phyloP scores from a whole-genome alignment of 139 green algal genomes.

The Diplosphaera chodatii region DNA sequence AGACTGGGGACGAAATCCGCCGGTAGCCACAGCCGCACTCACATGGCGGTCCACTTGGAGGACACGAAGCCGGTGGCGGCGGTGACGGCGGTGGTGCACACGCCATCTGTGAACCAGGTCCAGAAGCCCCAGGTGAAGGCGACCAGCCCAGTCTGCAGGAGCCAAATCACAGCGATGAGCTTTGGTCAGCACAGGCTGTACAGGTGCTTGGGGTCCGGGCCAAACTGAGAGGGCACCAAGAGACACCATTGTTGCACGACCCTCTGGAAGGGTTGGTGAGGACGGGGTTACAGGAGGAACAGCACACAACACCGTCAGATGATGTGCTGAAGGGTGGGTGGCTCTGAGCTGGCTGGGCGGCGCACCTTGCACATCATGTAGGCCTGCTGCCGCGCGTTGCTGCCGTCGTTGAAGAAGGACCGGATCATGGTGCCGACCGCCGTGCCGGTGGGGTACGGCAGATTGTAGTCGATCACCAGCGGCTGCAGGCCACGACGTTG shows the following conservation, averaged over 20 bases:
- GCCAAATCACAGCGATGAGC: too few relatives aligned
- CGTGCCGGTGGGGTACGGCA: constrained; percentile 19
- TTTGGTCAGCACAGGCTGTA: too few relatives aligned
- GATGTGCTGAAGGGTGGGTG: too few relatives aligned
- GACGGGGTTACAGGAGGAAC: too few relatives aligned
- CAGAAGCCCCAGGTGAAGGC: constrained; percentile 3
- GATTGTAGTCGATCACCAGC: constrained; percentile 13
- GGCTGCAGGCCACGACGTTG: neutral
- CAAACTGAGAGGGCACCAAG: too few relatives aligned
- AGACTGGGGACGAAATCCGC: too few relatives aligned
- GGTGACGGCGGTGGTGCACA: neutral
- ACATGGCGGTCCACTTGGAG: constrained; percentile 3
- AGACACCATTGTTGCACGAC: too few relatives aligned
- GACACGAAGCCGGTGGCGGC: neutral
- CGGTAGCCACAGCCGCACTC: too few relatives aligned
- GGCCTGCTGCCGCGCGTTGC: neutral
- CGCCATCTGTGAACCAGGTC: constrained; percentile 7
- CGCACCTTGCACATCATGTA: neutral
- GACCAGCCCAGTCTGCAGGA: neutral
- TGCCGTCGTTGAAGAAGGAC: constrained; percentile 4
- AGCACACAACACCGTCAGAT: too few relatives aligned
- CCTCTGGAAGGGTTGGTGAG: too few relatives aligned
- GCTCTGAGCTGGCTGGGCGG: too few relatives aligned
- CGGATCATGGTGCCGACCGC: constrained; percentile 22
- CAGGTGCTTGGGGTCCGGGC: too few relatives aligned